Evolutionary conservation across 2,329 filamentous ascomycete species (phyloP).

Genomic region (Scopulariopsis brevicaulis): DNA sequence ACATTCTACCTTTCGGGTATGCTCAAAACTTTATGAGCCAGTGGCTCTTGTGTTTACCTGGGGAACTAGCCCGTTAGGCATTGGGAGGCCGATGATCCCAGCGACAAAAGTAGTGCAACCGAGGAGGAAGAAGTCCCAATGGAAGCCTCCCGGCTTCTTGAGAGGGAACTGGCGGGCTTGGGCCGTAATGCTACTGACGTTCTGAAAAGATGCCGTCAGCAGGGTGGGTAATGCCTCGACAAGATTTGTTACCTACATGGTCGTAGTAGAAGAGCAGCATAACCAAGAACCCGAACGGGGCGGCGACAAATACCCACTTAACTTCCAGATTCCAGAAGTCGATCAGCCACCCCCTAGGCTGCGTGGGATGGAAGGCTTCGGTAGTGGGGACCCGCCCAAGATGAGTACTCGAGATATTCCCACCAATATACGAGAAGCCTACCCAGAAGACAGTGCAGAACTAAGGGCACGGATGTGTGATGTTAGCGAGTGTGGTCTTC

Average conservation of each 20-base stretch:
- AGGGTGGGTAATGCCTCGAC: background rate
- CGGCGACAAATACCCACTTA: slow-evolving; percentile 39
- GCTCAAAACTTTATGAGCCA: no score
- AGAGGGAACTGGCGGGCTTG: slow-evolving; percentile 44
- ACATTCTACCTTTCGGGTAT: background rate
- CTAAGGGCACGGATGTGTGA: no score
- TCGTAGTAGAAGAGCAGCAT: slow-evolving; percentile 46
- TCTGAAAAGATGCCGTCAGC: slow-evolving; percentile 14
- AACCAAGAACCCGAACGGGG: slow-evolving; percentile 40
- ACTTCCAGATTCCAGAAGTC: slow-evolving; percentile 38
- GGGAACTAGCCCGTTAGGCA: slow-evolving; percentile 47
- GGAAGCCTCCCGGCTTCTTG: slow-evolving; percentile 46
- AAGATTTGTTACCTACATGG: slow-evolving; percentile 22
- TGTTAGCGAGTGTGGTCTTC: no score
- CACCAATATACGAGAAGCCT: no score
- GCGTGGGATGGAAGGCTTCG: slow-evolving; percentile 33
- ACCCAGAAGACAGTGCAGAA: no score
- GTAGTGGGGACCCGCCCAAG: slow-evolving; percentile 27
- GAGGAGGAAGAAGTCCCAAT: slow-evolving; percentile 49
- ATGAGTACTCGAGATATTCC: no score
- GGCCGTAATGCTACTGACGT: slow-evolving; percentile 41
- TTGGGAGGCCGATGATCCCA: slow-evolving; percentile 42
- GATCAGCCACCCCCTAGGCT: slow-evolving; percentile 33
- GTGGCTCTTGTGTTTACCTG: slow-evolving; percentile 12
- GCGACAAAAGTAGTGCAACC: slow-evolving; percentile 42